A percentile compares a stretch with the other conserved stretches of the same genome.
phyloP scores from a whole-genome alignment of 306 rosid genomes.

The Cucurbita maxima region DNA sequence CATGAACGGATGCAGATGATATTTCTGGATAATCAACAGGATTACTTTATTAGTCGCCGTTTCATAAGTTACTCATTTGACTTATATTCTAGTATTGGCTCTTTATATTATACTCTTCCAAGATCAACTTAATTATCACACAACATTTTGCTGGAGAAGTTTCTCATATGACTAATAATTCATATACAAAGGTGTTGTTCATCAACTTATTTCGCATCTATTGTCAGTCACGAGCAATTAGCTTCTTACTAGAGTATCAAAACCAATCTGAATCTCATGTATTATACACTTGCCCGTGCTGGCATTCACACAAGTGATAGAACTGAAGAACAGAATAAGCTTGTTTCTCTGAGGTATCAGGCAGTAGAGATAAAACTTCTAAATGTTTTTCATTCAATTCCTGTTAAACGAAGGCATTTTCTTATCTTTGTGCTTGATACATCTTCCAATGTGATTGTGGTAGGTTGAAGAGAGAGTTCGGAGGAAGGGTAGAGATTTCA shows the following conservation, averaged over 20 bases:
- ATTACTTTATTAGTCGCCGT: neutral
- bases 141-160: neutral
- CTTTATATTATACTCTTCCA: neutral
- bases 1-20: neutral
- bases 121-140: neutral
- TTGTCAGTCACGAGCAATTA: neutral
- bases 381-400: neutral
- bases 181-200: neutral
- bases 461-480: slow-evolving; percentile 80
- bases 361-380: neutral
- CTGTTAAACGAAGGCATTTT: neutral
- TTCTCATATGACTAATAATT: neutral
- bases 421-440: neutral
- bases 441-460: slow-evolving; percentile 8
- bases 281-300: neutral
- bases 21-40: neutral
- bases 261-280: neutral
- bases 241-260: neutral
- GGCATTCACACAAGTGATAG: neutral
- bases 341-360: neutral
- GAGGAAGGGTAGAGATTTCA: slow-evolving; percentile 61
- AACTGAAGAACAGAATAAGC: neutral
- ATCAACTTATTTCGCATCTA: neutral
- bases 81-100: neutral
- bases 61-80: neutral